Evolutionary conservation across 2,329 filamentous ascomycete species (phyloP).

Genomic region (Xylariaceae sp.): DNA sequence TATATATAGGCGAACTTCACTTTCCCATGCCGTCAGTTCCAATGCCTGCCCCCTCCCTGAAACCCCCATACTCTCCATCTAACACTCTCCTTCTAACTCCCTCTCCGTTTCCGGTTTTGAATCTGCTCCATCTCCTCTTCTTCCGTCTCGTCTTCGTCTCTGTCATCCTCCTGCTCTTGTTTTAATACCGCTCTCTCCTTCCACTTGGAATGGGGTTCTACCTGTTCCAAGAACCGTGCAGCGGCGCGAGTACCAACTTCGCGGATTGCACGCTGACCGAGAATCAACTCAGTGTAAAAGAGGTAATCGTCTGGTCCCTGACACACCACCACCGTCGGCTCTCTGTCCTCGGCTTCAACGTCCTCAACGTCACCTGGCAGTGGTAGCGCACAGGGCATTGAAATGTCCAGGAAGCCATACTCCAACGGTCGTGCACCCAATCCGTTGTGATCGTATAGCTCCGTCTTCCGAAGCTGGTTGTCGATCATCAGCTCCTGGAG

Average conservation of each 20-base stretch:
- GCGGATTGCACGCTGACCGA: conserved; percentile 36
- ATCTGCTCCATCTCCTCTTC: not conserved
- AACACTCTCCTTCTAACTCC: not conserved
- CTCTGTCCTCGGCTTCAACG: conserved; percentile 3
- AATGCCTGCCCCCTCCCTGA: not conserved
- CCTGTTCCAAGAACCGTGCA: conserved; percentile 20
- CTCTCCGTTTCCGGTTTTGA: not conserved
- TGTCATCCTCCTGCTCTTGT: not conserved
- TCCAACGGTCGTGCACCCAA: conserved; percentile 35
- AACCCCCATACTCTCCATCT: not conserved
- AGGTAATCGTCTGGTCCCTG: conserved; percentile 42
- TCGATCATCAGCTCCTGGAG: conserved; percentile 44
- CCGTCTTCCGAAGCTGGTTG: conserved; percentile 40
- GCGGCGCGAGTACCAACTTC: conserved; percentile 31
- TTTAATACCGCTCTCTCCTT: conserved; percentile 7
- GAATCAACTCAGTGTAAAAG: conserved; percentile 48
- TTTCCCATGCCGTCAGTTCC: too few relatives aligned
- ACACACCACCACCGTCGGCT: conserved; percentile 33
- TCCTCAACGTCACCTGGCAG: conserved; percentile 22
- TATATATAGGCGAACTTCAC: too few relatives aligned
- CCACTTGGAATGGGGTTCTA: conserved; percentile 21
- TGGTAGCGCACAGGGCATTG: conserved; percentile 38
- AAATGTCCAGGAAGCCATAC: conserved; percentile 40
- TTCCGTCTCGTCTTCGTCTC: not conserved
- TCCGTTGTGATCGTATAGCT: conserved; percentile 40